Evolutionary conservation across 495 filamentous ascomycete species (phyloP), one percentile per base, ranked within the genome.

Genomic region (Hypomontagnella monticulosa): DNA sequence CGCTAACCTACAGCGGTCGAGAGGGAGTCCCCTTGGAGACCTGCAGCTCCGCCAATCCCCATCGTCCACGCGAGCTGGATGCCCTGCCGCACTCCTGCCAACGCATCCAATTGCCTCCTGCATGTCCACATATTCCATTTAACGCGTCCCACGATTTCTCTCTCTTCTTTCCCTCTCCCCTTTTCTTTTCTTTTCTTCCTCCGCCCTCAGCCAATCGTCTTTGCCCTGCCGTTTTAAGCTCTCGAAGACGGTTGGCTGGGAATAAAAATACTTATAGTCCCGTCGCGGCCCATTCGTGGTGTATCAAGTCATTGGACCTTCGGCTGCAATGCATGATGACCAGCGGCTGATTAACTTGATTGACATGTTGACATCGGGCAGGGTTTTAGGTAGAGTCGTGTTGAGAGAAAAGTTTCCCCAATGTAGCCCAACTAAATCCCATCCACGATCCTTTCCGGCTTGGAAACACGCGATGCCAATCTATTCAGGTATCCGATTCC

Each of bases 51-150:
- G 56, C 68, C 66, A 62, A 70, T 72, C 71, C 66, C 67, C 53
- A 58, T 67, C 66, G 66, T 60, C 71, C 71, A 70, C 71, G 71
- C 67, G 61, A 43, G 47, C 50, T 34, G 30, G 40, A 57, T 52
- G 51, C 51, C 23, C 23, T 48, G 36, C 33, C 56, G 36, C 42
- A 49, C 57, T 61, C 57, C 46, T 69, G 66, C 66, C 66, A 69
- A 61, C 66, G 51, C 66, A 70, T 70, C 62, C 67, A 65, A 70
- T 70, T 65, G 62, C 61, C 67, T 61, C 61, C 57, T 70, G 51
- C 57, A 63, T 57, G 52, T 53, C 67, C 62, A 66, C 62, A 70
- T 57, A 61, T 58, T 60, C 57, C 67, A 57, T 70, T 66, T 66
- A 69, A 69, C 62, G 66, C 66, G 56, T 60, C 66, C 23, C 56